Evolutionary conservation across 148 eudicot genomes (phyloP).

Genomic region (Cornus controversa): DNA sequence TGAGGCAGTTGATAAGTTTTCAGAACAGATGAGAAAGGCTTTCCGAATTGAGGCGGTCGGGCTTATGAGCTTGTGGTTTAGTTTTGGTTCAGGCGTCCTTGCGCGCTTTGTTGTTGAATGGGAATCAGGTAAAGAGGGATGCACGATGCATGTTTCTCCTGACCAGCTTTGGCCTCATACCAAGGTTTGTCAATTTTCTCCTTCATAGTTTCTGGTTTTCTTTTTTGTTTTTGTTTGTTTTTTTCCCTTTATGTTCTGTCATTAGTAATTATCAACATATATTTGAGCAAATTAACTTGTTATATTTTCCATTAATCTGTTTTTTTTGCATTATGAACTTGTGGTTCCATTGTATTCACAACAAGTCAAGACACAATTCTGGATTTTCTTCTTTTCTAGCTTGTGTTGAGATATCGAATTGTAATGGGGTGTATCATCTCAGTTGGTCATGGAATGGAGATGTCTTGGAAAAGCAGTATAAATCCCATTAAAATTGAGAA

Average conservation of each 20-base stretch:
- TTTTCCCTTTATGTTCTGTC: not conserved
- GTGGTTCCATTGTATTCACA: too few species aligned
- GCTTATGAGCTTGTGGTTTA: slow-evolving; percentile 93
- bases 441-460: too few species aligned
- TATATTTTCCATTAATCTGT: too few species aligned
- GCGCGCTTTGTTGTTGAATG: slow-evolving; percentile 98
- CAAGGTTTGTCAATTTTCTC: slow-evolving; percentile 45
- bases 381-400: too few species aligned
- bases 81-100: slow-evolving; percentile 82
- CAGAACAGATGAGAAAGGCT: slow-evolving; percentile 87
- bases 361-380: too few species aligned
- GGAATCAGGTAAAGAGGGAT: slow-evolving; percentile 95
- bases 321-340: too few species aligned
- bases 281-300: not conserved
- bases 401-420: too few species aligned
- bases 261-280: too few species aligned
- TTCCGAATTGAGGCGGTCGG: slow-evolving; percentile 97
- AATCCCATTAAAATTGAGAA: too few species aligned
- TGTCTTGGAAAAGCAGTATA: too few species aligned
- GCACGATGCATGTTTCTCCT: slow-evolving; percentile 99
- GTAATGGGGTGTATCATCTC: too few species aligned
- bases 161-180: slow-evolving; percentile 99
- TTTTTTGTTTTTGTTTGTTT: not conserved
- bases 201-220: not conserved
- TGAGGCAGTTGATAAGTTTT: slow-evolving; percentile 63